Base-by-base conservation (phyloP, 1,284 basidiomycete genomes). In the Inonotus hispidus region DNA sequence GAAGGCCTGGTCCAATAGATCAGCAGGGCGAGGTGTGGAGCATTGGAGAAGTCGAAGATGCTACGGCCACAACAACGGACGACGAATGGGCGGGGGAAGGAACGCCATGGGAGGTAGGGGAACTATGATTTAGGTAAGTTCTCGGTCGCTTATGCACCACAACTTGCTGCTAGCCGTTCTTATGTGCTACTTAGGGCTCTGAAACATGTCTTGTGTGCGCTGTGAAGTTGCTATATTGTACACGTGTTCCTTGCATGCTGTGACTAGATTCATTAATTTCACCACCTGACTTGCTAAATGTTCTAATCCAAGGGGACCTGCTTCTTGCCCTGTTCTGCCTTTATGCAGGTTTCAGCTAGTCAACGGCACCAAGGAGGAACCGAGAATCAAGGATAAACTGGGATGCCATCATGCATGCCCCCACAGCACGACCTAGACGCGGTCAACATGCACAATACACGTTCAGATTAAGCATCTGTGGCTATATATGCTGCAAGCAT, bases 71-170 rank as follows among this genome's bases (percentile, higher is more conserved):
- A 54, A 71, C 74, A 47, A 73, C 68, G 43, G 83, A 82, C 59
- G 79, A 73, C 5, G 86, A 87, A 68, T 91, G 89, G 89, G 88
- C 90, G 71, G 84, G 85, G 27, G 89, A 90, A 70, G 85, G 87
- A 41, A 79, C 90, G 43, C 85, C 88, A 63, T 91, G 88, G 88
- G 87, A 87, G 72, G 78, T 81, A 16, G 88, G 83, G 53, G 88
- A 90, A 69, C 68, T 67, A 59, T 66, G 65, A 56, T 54, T 61
- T 50, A 62, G 65, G 66, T 68, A 67, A 66, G 68, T 67, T 58
- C 55, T 64, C 67, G 58, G 63, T 46, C 41, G 47, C 50, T 29
- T 50, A 43, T 55, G 41, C 41, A 49, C 50, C 45, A 35, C 2
- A 52, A 2, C 37, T 37, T 49, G 25, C 27, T 41, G 19, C 27